A percentile compares a stretch with the other conserved stretches of the same genome.
phyloP scores from a whole-genome alignment of 2,329 filamentous ascomycete genomes.

The Ascocoryne sarcoides region DNA sequence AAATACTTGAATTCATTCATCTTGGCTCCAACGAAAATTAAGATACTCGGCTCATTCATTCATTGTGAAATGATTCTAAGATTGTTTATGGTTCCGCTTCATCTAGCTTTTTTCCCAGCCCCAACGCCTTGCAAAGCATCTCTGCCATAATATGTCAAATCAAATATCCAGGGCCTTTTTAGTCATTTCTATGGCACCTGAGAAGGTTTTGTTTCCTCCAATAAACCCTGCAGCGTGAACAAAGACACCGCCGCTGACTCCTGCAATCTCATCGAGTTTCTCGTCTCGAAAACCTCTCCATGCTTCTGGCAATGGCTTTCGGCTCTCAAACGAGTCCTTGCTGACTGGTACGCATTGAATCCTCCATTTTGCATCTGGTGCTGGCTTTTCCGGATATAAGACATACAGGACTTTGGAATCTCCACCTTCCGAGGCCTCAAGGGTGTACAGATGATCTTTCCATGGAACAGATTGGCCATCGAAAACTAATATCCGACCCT shows the following conservation, averaged over 20 bases:
- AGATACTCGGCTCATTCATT: too few relatives aligned
- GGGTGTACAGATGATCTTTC: slow-evolving; percentile 90
- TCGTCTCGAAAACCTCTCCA: slow-evolving; percentile 90
- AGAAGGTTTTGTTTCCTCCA: slow-evolving; percentile 85
- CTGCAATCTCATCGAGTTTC: slow-evolving; percentile 64
- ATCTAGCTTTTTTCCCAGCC: slow-evolving; percentile 10
- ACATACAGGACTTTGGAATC: slow-evolving; percentile 69
- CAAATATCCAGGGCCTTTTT: slow-evolving; percentile 53
- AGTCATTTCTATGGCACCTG: slow-evolving; percentile 82
- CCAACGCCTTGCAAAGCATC: slow-evolving; percentile 21
- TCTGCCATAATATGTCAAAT: slow-evolving; percentile 7
- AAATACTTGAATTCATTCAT: neutral
- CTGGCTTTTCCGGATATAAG: slow-evolving; percentile 76
- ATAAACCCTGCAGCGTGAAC: slow-evolving; percentile 95
- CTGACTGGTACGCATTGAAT: slow-evolving; percentile 84
- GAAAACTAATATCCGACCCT: slow-evolving; percentile 76
- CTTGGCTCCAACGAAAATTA: too few relatives aligned
- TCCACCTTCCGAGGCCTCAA: slow-evolving; percentile 56
- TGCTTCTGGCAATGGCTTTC: slow-evolving; percentile 80
- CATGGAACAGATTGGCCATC: slow-evolving; percentile 73
- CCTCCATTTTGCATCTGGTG: slow-evolving; percentile 76
- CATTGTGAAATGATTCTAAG: slow-evolving; percentile 1
- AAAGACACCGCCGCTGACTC: slow-evolving; percentile 72
- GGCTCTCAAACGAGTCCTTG: slow-evolving; percentile 81
- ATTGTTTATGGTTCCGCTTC: neutral